Percentiles rank a stretch among this genome's conserved stretches.
Conservation (phyloP, 495 filamentous ascomycete genomes). For the Cairneyella variabilis region DNA sequence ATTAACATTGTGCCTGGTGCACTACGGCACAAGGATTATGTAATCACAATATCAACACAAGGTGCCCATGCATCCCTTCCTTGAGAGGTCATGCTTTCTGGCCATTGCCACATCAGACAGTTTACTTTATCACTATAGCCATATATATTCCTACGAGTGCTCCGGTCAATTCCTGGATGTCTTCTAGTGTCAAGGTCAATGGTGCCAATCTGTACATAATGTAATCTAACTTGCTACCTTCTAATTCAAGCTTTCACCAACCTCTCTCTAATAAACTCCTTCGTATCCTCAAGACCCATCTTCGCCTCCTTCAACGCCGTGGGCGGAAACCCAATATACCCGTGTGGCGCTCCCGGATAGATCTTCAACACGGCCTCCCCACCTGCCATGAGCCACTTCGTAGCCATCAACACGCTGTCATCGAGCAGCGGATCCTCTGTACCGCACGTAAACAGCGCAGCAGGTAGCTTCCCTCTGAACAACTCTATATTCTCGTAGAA, state of each 20-base stretch:
- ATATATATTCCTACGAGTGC: too few relatives aligned
- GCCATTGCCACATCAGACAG: too few relatives aligned
- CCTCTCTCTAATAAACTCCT: constrained; percentile 33
- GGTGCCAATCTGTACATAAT: too few relatives aligned
- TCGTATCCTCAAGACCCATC: constrained; percentile 21
- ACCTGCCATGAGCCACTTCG: constrained; percentile 48
- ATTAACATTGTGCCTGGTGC: too few relatives aligned
- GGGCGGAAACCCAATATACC: constrained; percentile 35
- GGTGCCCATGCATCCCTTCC: too few relatives aligned
- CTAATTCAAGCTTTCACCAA: constrained; percentile 38
- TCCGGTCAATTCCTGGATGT: too few relatives aligned
- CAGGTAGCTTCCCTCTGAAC: constrained; percentile 37
- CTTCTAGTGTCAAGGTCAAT: too few relatives aligned
- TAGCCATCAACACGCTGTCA: constrained; percentile 50
- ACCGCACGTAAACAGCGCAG: constrained; percentile 48
- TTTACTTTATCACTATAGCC: too few relatives aligned
- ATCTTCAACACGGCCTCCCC: constrained; percentile 45
- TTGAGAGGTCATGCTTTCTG: too few relatives aligned
- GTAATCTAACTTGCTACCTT: too few relatives aligned
- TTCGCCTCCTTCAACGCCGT: constrained; percentile 26
- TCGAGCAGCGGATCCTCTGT: constrained; percentile 53
- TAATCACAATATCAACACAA: too few relatives aligned
- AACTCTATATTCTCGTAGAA: constrained; percentile 41
- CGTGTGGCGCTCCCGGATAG: constrained; percentile 50
- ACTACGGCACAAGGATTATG: too few relatives aligned